Base-by-base conservation (phyloP, 345 rosid species). In the Gynandropsis gynandra region DNA sequence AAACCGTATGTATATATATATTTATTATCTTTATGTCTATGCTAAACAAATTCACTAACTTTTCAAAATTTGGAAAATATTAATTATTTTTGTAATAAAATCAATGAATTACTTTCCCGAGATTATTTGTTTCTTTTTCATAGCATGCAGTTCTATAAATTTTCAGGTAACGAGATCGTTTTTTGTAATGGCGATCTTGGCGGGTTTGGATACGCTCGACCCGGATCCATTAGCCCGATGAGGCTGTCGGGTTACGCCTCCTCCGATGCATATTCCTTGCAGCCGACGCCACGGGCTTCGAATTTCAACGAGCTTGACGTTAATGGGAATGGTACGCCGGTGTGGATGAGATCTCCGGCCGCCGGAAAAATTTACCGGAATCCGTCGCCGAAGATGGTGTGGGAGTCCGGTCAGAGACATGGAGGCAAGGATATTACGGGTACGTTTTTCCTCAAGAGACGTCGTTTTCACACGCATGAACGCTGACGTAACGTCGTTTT, bases 261-360 rank as follows among this genome's bases (percentile, higher is more conserved):
- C 1, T 84, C 88, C 0, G 94, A 84, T 48, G 88, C 85, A 16
- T 84, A 84, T 72, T 84, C 88, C 0, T 52, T 63, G 52, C 71
- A 69, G 39, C 83, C 77, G 1, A 74, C 75, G 7, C 80, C 80
- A 32, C 73, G 78, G 48, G 74, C 69, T 15, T 75, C 84, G 0
- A 79, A 76, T 37, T 68, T 75, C 9, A 79, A 71, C 55, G 74
- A 70, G 47, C 53, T 56, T 9, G 76, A 79, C 1, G 33, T 60
- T 31, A 61, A 61, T 7, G 66, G 62, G 29, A 50, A 32, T 38
- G 39, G 66, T 62, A 59, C 34, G 18, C 68, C 50, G 48, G 68
- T 63, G 33, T 72, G 71, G 66, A 76, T 53, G 62, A 68, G 62
- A 45, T 65, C 74, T 36, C 71, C 71, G 1, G 66, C 24, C 8